A percentile compares a stretch with the other conserved stretches of the same genome.
phyloP scores from a whole-genome alignment of 805 yeast species.

The Maudiozyma saulgeensis region DNA sequence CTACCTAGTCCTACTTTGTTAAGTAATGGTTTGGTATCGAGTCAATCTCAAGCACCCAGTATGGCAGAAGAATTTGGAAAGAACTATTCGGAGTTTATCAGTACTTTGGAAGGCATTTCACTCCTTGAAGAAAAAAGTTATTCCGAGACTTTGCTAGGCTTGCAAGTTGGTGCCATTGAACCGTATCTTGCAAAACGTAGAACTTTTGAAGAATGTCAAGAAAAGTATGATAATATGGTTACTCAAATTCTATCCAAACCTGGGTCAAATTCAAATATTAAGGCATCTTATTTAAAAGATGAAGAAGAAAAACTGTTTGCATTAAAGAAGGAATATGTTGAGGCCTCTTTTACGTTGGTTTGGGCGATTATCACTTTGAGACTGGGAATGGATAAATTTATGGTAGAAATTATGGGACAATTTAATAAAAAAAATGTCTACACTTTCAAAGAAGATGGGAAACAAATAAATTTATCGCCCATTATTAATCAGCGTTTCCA shows the following conservation, averaged over 20 bases:
- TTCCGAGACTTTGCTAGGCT: slow-evolving; percentile 7
- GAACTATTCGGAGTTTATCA: slow-evolving; percentile 12
- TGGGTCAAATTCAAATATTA: slow-evolving; percentile 33
- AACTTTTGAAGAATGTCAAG: slow-evolving; percentile 52
- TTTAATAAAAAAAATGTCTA: slow-evolving; percentile 21
- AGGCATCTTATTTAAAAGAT: slow-evolving; percentile 49
- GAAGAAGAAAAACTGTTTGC: slow-evolving; percentile 67
- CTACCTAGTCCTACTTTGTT: slow-evolving; percentile 38
- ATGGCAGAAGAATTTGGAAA: slow-evolving; percentile 12
- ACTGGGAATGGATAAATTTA: slow-evolving; percentile 14
- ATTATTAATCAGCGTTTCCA: slow-evolving; percentile 3
- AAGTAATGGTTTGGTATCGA: slow-evolving; percentile 49
- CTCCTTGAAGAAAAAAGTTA: slow-evolving; percentile 11
- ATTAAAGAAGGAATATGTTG: slow-evolving; percentile 55
- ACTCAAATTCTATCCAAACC: slow-evolving; percentile 44
- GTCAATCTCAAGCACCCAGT: slow-evolving; percentile 54
- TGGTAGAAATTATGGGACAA: slow-evolving; percentile 7
- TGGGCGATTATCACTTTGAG: slow-evolving; percentile 33
- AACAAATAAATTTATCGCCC: slow-evolving; percentile 5
- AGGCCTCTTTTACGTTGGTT: slow-evolving; percentile 47
- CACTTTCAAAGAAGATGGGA: slow-evolving; percentile 11
- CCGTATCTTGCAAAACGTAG: slow-evolving; percentile 47
- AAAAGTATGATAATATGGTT: slow-evolving; percentile 53
- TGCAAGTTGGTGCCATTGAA: slow-evolving; percentile 33
- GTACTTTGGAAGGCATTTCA: slow-evolving; percentile 8